Conservation (phyloP, 768 basidiomycete species). For the Suillus sp. region DNA sequence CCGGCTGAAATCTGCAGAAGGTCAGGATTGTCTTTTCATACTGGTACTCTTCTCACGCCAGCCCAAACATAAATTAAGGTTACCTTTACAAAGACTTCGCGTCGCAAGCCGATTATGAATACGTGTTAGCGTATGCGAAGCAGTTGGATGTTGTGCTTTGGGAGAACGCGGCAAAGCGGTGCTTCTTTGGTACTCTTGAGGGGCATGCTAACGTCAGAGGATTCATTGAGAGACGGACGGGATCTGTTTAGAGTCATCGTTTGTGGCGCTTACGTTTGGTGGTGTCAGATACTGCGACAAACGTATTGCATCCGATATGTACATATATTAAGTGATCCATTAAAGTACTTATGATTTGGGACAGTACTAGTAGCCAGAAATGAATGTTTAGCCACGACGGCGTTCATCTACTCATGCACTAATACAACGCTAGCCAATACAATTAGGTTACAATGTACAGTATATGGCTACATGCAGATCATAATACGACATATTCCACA, state of each 20-base stretch:
- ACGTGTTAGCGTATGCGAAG: conserved; percentile 83
- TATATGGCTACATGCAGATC: conserved; percentile 16
- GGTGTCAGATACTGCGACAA: background rate
- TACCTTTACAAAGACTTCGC: conserved; percentile 89
- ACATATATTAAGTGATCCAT: conserved; percentile 13
- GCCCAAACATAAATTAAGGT: conserved; percentile 46
- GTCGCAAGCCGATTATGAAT: conserved; percentile 84
- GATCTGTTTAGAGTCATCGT: conserved; percentile 30
- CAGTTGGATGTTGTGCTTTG: conserved; percentile 81
- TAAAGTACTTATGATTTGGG: background rate
- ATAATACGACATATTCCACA: conserved; percentile 16
- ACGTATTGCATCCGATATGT: background rate
- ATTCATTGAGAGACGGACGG: conserved; percentile 75
- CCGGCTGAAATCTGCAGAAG: conserved; percentile 85
- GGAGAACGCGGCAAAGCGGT: conserved; percentile 73
- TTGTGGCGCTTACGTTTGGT: background rate
- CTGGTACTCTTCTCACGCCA: conserved; percentile 10
- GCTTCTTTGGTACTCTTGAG: conserved; percentile 81
- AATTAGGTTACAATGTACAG: conserved; percentile 18
- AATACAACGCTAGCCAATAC: background rate
- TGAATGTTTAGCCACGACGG: conserved; percentile 4
- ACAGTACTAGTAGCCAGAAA: background rate
- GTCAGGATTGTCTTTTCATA: conserved; percentile 42
- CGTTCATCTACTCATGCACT: background rate
- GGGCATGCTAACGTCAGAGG: conserved; percentile 78